Evolutionary conservation across 768 basidiomycete genomes (phyloP), one percentile per base, ranked within the genome.

Genomic region (Collybia mongolica): DNA sequence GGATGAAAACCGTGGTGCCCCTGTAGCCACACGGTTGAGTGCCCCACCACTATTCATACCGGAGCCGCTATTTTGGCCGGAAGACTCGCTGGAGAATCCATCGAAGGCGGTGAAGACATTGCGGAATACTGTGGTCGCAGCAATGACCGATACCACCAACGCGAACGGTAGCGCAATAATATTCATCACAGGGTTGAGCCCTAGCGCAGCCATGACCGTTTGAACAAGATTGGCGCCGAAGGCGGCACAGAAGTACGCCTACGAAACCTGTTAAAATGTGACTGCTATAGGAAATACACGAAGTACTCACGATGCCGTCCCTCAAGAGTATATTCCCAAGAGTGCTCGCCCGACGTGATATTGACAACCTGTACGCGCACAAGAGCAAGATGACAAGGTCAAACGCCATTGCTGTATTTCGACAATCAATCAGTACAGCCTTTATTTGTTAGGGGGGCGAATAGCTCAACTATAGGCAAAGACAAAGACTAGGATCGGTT

Each of bases 131-230:
- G 67, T 66, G 11, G 67, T 70, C 0, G 68, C 58, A 0, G 67
- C 69, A 17, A 70, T 67, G n/a, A 63, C 66, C 14, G 67, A 68
- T 11, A 70, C 65, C n/a, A 70, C 66, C 26, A 65, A 53, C 5
- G 67, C 66, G 51, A 68, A 70, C 2, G 69, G 63, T 4, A 70
- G 57, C 3, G 60, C 59, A 26, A 68, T 65, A 45, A 68, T 64
- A 54, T 68, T 68, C 65, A 70, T 65, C 18, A 68, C 65, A 8
- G 69, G 69, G 45, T 70, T 68, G 20, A 66, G 55, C 2, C 61
- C 60, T 3, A 70, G 59, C 5, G 59, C 44, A 5, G 66, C 67
- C 46, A 68, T 59, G 48, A 70, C 52, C 20, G 63, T 70, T 49
- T 66, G 69, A 1, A 69, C 47, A 18, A 70, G 54, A 52, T 70